Evolutionary conservation across 768 basidiomycete genomes (phyloP).

Genomic region (Exidia glandulosa): DNA sequence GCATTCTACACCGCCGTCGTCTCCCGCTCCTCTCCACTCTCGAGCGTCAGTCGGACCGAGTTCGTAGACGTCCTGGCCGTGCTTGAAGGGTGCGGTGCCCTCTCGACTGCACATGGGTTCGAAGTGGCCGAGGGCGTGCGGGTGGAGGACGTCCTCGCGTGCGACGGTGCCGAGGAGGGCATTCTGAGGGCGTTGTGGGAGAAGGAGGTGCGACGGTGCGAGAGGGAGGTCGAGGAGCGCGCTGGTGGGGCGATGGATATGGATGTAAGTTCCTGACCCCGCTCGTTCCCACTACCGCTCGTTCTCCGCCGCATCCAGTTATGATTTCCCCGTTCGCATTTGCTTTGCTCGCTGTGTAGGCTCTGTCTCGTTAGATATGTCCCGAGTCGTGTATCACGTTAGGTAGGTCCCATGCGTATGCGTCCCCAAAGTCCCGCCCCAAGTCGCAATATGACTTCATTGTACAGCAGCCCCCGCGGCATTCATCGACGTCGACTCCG

Average conservation of each 20-base stretch:
- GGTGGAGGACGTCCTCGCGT: background rate
- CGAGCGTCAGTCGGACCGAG: slow-evolving; percentile 62
- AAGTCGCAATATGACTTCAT: too few species aligned
- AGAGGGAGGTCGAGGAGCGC: background rate
- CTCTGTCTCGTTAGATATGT: too few species aligned
- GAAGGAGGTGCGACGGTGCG: background rate
- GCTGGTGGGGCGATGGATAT: background rate
- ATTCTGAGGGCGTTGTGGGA: background rate
- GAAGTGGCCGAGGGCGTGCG: background rate
- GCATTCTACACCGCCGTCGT: slow-evolving; percentile 53
- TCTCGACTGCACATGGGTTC: background rate
- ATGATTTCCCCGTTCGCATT: too few species aligned
- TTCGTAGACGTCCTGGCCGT: slow-evolving; percentile 62
- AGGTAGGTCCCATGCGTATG: too few species aligned
- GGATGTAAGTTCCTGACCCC: background rate
- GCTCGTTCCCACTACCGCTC: background rate
- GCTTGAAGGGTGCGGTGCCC: slow-evolving; percentile 55
- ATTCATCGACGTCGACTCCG: too few species aligned
- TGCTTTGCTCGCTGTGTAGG: too few species aligned
- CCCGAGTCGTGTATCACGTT: too few species aligned
- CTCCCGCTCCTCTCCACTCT: slow-evolving; percentile 40
- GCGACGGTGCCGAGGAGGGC: background rate
- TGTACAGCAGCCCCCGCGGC: too few species aligned
- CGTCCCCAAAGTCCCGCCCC: too few species aligned
- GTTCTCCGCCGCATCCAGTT: too few species aligned